Percentiles rank a stretch among this genome's conserved stretches.
Evolutionary conservation across 1,284 basidiomycete species (phyloP).

Genomic region (Malassezia dermatis): DNA sequence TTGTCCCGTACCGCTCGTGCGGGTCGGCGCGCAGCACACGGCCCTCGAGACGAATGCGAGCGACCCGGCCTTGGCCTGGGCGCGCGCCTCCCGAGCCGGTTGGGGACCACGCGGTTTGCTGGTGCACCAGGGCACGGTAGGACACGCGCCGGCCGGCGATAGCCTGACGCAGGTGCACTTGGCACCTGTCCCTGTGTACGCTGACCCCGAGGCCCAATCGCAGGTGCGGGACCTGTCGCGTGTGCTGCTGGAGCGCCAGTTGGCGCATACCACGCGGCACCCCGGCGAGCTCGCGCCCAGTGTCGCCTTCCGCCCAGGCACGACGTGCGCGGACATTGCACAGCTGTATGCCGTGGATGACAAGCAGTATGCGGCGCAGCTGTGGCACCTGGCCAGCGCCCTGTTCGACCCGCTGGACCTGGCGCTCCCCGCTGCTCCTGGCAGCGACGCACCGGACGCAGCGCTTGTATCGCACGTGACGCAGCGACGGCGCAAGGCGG

Average conservation of each 20-base stretch:
- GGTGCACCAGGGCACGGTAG: constrained; percentile 58
- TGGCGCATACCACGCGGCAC: constrained; percentile 62
- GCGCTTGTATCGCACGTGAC: constrained; percentile 58
- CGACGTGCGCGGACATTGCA: constrained; percentile 71
- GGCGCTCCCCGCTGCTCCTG: constrained; percentile 52
- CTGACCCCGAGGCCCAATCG: neutral
- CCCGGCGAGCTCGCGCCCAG: constrained; percentile 53
- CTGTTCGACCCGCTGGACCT: constrained; percentile 73
- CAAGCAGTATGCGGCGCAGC: constrained; percentile 55
- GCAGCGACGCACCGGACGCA: constrained; percentile 52
- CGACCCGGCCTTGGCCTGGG: constrained; percentile 74
- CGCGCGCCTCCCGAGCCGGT: constrained; percentile 76
- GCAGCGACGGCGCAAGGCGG: constrained; percentile 65
- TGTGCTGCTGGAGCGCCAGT: constrained; percentile 69
- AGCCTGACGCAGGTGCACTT: neutral
- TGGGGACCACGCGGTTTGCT: constrained; percentile 75
- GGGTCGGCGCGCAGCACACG: neutral
- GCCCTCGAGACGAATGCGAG: constrained; percentile 39
- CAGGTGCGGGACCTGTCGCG: constrained; percentile 28
- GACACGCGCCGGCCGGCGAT: neutral
- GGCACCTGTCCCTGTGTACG: neutral
- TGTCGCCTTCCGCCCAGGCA: constrained; percentile 50
- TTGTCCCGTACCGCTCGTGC: neutral
- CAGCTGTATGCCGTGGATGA: constrained; percentile 65
- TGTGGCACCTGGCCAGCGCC: constrained; percentile 80